A percentile compares a stretch with the other conserved stretches of the same genome.
Evolutionary conservation across 257 asterid genomes (phyloP).

Genomic region (Przewalskia tangutica): DNA sequence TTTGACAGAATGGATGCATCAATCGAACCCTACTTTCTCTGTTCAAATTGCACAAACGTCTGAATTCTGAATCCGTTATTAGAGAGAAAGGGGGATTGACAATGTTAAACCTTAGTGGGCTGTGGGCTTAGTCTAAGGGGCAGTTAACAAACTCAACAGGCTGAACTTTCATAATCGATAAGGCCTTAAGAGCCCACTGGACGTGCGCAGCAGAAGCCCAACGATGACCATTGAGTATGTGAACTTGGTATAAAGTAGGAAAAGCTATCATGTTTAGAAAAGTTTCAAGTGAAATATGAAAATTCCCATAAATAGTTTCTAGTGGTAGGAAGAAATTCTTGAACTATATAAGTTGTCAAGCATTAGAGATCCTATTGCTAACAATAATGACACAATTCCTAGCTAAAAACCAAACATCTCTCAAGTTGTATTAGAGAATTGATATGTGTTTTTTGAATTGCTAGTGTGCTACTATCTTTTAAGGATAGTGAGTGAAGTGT

Average conservation of each 20-base stretch:
- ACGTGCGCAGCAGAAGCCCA: background rate
- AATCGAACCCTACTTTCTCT: background rate
- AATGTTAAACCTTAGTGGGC: background rate
- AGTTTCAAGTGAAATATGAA: background rate
- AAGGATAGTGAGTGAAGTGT: background rate
- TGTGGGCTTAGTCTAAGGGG: too few relatives aligned
- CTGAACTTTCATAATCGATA: background rate
- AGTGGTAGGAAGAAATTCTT: too few relatives aligned
- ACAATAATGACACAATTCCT: too few relatives aligned
- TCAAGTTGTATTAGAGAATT: too few relatives aligned
- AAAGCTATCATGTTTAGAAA: background rate
- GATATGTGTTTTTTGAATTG: background rate
- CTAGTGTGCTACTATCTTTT: too few relatives aligned
- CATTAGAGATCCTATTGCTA: too few relatives aligned
- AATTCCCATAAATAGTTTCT: too few relatives aligned
- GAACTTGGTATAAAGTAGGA: background rate
- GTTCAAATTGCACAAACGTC: background rate
- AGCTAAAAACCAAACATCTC: too few relatives aligned
- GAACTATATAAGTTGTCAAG: too few relatives aligned
- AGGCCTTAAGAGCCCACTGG: background rate
- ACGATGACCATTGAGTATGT: background rate
- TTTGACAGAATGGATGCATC: background rate
- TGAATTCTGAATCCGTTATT: background rate
- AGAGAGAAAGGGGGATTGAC: background rate
- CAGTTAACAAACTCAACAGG: too few relatives aligned